Evolutionary conservation across 148 eudicot genomes (phyloP).

Genomic region (Hydrangea macrophylla): DNA sequence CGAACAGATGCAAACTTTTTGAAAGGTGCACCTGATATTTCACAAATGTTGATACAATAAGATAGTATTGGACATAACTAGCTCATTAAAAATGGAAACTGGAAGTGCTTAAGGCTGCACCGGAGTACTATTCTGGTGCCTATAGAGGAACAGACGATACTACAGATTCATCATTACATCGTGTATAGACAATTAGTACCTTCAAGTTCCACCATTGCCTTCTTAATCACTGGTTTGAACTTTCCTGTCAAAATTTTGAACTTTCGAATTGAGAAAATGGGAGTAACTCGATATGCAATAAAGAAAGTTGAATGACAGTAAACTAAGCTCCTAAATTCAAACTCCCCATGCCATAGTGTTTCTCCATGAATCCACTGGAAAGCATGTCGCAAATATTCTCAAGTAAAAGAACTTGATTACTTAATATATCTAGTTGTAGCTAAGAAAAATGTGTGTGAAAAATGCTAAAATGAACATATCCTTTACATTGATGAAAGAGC

Average conservation of each 20-base stretch:
- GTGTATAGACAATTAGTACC: background rate
- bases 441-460: background rate
- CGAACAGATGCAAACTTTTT: conserved; percentile 10
- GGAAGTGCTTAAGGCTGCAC: background rate
- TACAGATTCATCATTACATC: too few relatives aligned
- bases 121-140: too few relatives aligned
- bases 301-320: background rate
- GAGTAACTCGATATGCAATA: background rate
- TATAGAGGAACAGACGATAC: too few relatives aligned
- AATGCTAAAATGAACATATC: background rate
- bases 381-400: background rate
- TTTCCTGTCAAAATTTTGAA: conserved; percentile 7
- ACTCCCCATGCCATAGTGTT: background rate
- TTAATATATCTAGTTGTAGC: background rate
- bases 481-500: background rate
- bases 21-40: conserved; percentile 12
- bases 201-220: conserved; percentile 16
- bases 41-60: background rate
- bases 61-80: background rate
- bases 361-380: background rate
- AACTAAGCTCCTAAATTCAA: background rate
- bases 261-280: background rate
- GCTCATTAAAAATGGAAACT: background rate
- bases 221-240: conserved; percentile 16
- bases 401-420: background rate